phyloP scores from a whole-genome alignment of 768 basidiomycete species.

The Leccinum subgranulosum region DNA sequence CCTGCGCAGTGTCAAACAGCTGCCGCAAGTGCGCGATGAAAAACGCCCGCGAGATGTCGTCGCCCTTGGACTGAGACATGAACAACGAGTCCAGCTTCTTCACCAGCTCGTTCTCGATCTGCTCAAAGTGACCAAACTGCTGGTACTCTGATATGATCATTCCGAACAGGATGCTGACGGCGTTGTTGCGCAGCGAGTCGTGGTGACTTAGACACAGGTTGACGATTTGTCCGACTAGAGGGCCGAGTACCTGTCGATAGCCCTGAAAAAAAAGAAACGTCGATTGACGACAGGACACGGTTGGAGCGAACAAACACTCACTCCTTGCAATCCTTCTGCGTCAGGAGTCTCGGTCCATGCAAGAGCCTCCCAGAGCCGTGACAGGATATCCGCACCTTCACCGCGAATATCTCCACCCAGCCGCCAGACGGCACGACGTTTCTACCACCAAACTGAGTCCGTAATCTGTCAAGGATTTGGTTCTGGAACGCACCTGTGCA shows the following conservation, averaged over 20 bases:
- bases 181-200: slow-evolving; percentile 85
- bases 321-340: slow-evolving; percentile 55
- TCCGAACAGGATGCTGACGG: slow-evolving; percentile 88
- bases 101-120: slow-evolving; percentile 90
- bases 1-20: slow-evolving; percentile 81
- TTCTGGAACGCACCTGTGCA: slow-evolving; percentile 61
- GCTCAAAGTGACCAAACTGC: slow-evolving; percentile 78
- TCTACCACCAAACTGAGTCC: slow-evolving; percentile 42
- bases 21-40: slow-evolving; percentile 89
- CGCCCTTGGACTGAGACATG: slow-evolving; percentile 89
- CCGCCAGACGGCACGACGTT: slow-evolving; percentile 93
- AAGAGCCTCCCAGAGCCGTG: slow-evolving; percentile 82
- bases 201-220: slow-evolving; percentile 94
- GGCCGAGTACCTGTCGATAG: slow-evolving; percentile 79
- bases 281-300: not conserved
- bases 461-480: not conserved
- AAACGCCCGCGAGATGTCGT: slow-evolving; percentile 88
- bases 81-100: slow-evolving; percentile 88
- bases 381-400: slow-evolving; percentile 78
- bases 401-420: slow-evolving; percentile 95
- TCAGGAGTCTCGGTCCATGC: slow-evolving; percentile 69
- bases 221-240: slow-evolving; percentile 86
- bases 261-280: slow-evolving; percentile 43
- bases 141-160: slow-evolving; percentile 95
- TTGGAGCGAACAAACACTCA: slow-evolving; percentile 35